phyloP scores from a whole-genome alignment of 169 alveolate species.

The Plasmodium coatneyi region DNA sequence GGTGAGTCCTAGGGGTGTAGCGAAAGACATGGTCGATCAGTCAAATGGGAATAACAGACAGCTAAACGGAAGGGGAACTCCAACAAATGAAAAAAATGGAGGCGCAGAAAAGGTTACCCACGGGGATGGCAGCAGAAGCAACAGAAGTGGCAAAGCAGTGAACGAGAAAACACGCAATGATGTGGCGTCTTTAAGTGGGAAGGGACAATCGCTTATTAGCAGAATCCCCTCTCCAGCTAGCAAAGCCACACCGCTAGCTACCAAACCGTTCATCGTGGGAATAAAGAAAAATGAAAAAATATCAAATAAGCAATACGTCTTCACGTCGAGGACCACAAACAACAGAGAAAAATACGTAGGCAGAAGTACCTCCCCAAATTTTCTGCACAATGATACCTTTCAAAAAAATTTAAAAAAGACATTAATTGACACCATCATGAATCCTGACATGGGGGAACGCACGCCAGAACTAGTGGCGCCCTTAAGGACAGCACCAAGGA shows the following conservation, averaged over 20 bases:
- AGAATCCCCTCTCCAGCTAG: background rate
- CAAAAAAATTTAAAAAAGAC: constrained; percentile 36
- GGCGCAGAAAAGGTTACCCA: background rate
- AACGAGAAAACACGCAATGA: background rate
- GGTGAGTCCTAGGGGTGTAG: background rate
- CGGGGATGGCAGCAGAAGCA: background rate
- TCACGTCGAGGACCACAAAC: constrained; percentile 7
- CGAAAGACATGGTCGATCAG: background rate
- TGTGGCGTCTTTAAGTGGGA: background rate
- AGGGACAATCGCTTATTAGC: background rate
- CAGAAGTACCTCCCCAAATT: background rate
- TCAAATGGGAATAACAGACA: background rate
- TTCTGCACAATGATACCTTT: constrained; percentile 29
- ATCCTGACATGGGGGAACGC: constrained; percentile 17
- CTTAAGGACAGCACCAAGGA: background rate
- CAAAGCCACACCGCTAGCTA: background rate
- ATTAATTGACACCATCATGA: constrained; percentile 57
- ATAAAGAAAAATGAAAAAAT: constrained; percentile 32
- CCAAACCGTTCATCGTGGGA: background rate
- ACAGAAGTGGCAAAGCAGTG: background rate
- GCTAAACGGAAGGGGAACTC: background rate
- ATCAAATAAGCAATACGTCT: background rate
- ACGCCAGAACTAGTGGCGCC: background rate
- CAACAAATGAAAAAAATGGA: background rate
- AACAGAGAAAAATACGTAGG: background rate